Evolutionary conservation across 164 flowering plant species (phyloP), one percentile per base, ranked within the genome.

Genomic region (Stephania japonica): DNA sequence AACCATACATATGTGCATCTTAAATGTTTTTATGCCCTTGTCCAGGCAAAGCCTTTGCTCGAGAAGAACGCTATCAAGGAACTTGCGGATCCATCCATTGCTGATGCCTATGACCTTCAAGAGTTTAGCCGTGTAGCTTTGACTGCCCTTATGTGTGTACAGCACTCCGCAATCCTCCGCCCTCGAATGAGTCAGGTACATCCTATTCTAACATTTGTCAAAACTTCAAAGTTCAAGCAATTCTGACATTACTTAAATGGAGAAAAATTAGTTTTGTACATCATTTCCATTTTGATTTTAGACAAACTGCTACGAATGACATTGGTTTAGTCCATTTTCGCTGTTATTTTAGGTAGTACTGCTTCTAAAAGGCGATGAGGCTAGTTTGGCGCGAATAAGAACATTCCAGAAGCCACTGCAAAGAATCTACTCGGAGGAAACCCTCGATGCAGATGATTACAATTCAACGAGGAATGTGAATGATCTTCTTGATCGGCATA

Each of bases 141-240:
- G 72, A 79, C 83, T 32, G 97, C 97, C 75, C 84, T 89, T 23
- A 24, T 82, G 80, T 96, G 99, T 80, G 77, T 88, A 21, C 80
- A 86, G 65, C 86, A 84, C 14, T 81, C 85, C 27, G 75, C 98
- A 41, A 62, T 77, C 41, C 71, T 81, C 18, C 84, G 99, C 66
- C 99, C 97, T 42, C 81, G 77, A 75, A 95, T 95, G 99, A 85
- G 82, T 67, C 84, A 95, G 90, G 99, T 77, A 90, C 59, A 78
- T 82, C 42, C 27, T 69, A 7, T 23, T 73, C 65, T 25, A 2
- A 32, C 38, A 32, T 32, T 32, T 32, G 38, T 0, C 38, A 32
- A 32, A 32, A 32, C 38, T 32, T 32, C 2, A 32, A 32, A 32
- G 38, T 32, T 32, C 1, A 32, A 32, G 8, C 49, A 44, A 13